Evolutionary conservation across 2,329 filamentous ascomycete genomes (phyloP).

Genomic region (Aspergillus fischeri): DNA sequence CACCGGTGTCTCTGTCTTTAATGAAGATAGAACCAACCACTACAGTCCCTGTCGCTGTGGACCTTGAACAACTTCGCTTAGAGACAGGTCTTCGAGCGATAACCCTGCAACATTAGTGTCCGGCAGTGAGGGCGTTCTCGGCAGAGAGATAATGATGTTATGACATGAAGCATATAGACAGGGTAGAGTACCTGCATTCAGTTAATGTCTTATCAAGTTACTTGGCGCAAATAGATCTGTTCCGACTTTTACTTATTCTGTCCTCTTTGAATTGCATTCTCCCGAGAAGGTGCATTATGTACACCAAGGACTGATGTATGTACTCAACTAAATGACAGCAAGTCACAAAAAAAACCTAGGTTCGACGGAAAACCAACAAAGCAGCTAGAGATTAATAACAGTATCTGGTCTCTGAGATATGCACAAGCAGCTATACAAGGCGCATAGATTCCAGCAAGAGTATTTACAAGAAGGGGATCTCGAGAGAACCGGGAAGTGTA

Average conservation of each 20-base stretch:
- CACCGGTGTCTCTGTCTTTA: background rate
- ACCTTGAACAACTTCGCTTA: background rate
- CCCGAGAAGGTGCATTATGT: background rate
- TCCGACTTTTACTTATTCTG: background rate
- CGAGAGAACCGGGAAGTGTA: background rate
- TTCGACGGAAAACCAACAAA: background rate
- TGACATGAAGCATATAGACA: background rate
- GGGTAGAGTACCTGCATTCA: background rate
- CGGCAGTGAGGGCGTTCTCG: background rate
- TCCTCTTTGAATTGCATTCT: background rate
- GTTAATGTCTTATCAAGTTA: background rate
- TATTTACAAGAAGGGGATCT: slow-evolving; percentile 12
- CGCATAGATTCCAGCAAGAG: background rate
- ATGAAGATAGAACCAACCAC: background rate
- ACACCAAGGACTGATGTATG: background rate
- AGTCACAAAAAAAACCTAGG: background rate
- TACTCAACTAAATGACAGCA: background rate
- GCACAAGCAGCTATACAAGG: background rate
- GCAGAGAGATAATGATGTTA: slow-evolving; percentile 1
- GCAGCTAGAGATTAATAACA: background rate
- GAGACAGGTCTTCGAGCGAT: background rate
- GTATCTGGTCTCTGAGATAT: background rate
- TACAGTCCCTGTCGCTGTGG: background rate
- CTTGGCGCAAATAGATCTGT: background rate
- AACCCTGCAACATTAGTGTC: background rate